Conservation (phyloP, 805 yeast species). For the Wickerhamiella kurtzmanii region DNA sequence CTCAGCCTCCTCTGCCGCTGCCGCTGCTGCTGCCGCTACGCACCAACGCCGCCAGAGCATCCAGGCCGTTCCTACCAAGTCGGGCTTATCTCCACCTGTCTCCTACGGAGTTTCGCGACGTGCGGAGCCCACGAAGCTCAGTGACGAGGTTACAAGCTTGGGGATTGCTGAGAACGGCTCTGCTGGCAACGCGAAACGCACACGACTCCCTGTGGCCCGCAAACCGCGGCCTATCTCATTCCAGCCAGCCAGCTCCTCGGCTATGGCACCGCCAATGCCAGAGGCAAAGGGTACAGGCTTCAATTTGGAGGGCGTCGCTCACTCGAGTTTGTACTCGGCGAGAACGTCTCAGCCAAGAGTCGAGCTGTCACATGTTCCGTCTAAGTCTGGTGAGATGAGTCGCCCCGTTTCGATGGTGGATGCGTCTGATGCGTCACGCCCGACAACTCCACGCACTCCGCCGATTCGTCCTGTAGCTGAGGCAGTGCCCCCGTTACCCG, state of each 20-base stretch:
- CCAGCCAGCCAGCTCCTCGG: conserved; percentile 21
- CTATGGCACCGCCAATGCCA: not conserved
- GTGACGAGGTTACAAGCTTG: conserved; percentile 17
- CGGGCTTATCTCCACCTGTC: not conserved
- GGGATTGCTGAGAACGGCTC: conserved; percentile 13
- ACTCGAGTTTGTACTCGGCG: conserved; percentile 17
- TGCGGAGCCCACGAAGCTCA: not conserved
- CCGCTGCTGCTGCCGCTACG: conserved; percentile 5
- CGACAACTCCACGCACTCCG: not conserved
- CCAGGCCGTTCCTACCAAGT: not conserved
- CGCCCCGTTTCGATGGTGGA: conserved; percentile 20
- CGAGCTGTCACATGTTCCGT: conserved; percentile 22
- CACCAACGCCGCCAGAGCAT: conserved; percentile 5
- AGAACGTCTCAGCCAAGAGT: conserved; percentile 24
- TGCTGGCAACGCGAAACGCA: conserved; percentile 9
- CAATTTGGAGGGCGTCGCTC: conserved; percentile 6
- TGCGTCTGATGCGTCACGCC: not conserved
- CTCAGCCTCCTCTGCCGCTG: conserved; percentile 3
- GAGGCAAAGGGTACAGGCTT: not conserved
- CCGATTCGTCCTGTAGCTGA: not conserved
- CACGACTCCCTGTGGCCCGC: conserved; percentile 10
- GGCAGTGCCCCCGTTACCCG: too few relatives aligned
- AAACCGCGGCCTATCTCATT: conserved; percentile 28
- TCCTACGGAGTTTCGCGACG: conserved; percentile 2
- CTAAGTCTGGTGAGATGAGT: conserved; percentile 25